Evolutionary conservation across 2,329 filamentous ascomycete genomes (phyloP).

Genomic region (Penicillium freii): DNA sequence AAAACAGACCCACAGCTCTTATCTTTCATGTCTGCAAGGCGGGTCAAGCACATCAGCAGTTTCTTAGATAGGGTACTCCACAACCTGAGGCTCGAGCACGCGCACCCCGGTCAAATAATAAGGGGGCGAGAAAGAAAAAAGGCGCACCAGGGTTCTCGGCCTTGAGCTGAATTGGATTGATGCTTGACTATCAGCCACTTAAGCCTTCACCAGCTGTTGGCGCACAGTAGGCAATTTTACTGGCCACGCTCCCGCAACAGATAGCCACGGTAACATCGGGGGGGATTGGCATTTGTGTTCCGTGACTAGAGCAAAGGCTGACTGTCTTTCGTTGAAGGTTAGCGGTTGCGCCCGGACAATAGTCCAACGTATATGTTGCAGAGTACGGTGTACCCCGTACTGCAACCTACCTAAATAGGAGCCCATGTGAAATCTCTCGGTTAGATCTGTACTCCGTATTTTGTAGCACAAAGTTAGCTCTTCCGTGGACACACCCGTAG

Average conservation of each 20-base stretch:
- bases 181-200: constrained; percentile 15
- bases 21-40: neutral
- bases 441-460: neutral
- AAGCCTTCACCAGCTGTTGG: constrained; percentile 12
- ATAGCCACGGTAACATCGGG: constrained; percentile 25
- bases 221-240: constrained; percentile 12
- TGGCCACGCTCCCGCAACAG: constrained; percentile 14
- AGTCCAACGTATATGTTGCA: neutral
- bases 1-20: neutral
- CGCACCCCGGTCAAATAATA: neutral
- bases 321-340: neutral
- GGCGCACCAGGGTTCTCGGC: neutral
- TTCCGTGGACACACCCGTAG: neutral
- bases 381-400: neutral
- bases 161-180: neutral
- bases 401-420: neutral
- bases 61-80: neutral
- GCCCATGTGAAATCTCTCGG: neutral
- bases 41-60: neutral
- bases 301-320: constrained; percentile 7
- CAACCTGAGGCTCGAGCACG: neutral
- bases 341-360: neutral
- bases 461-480: neutral
- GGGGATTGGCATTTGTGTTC: constrained; percentile 13
- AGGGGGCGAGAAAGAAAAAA: neutral